Evolutionary conservation across 306 rosid species (phyloP).

Genomic region (Psophocarpus tetragonolobus): DNA sequence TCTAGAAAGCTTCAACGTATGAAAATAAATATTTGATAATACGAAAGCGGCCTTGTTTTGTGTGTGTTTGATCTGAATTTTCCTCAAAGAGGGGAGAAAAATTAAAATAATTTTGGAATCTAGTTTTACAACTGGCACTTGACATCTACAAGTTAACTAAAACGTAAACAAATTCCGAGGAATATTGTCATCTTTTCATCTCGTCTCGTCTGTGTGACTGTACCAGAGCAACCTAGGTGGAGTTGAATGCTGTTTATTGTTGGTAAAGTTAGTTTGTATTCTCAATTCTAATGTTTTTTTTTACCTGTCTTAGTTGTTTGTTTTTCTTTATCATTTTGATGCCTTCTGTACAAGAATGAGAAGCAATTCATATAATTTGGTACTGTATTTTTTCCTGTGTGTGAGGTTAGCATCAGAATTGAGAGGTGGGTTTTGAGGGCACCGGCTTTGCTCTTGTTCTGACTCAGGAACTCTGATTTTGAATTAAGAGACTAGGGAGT

Average conservation of each 20-base stretch:
- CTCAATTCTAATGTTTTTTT: not conserved
- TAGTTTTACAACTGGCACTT: constrained; percentile 13
- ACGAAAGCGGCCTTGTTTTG: not conserved
- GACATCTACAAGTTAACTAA: not conserved
- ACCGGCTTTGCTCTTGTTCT: constrained; percentile 8
- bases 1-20: not conserved
- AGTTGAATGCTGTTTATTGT: not conserved
- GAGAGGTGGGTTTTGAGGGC: not conserved
- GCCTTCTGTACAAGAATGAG: not conserved
- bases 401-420: constrained; percentile 17
- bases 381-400: not conserved
- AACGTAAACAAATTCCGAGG: not conserved
- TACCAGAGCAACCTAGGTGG: not conserved
- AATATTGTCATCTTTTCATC: not conserved
- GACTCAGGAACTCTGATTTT: not conserved
- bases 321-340: constrained; percentile 5
- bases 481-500: not conserved
- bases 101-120: not conserved
- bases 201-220: not conserved
- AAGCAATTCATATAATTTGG: constrained; percentile 18
- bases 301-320: not conserved
- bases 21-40: not conserved
- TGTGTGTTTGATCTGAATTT: constrained; percentile 4
- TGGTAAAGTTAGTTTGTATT: constrained; percentile 19
- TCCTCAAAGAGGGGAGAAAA: not conserved